A percentile compares a stretch with the other conserved stretches of the same genome.
Evolutionary conservation across 2,329 filamentous ascomycete genomes (phyloP).

Genomic region (Fusarium sp.): DNA sequence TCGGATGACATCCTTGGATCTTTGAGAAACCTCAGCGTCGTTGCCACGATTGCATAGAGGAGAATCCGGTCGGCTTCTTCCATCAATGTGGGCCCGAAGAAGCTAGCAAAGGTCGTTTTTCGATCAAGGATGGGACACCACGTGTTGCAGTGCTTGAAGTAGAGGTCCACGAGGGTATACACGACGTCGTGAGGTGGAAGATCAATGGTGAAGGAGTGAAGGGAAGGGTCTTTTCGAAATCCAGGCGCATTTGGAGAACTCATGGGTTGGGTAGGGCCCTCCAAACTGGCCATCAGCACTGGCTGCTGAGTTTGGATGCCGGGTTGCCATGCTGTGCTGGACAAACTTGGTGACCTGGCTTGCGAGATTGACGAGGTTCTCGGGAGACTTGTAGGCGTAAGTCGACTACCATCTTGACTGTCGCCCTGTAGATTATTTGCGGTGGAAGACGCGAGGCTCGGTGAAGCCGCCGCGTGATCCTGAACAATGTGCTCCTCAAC

Average conservation of each 20-base stretch:
- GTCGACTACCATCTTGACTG: slow-evolving; percentile 31
- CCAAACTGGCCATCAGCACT: background rate
- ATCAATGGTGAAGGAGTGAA: slow-evolving; percentile 56
- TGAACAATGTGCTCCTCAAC: slow-evolving; percentile 57
- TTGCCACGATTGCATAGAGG: slow-evolving; percentile 58
- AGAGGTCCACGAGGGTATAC: slow-evolving; percentile 70
- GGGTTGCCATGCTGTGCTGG: slow-evolving; percentile 48
- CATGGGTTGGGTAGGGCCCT: slow-evolving; percentile 5
- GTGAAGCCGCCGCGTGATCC: slow-evolving; percentile 42
- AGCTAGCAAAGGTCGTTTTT: slow-evolving; percentile 54
- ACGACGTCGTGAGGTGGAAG: slow-evolving; percentile 71
- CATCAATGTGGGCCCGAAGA: slow-evolving; percentile 56
- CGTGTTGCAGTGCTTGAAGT: slow-evolving; percentile 73
- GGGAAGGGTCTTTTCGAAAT: slow-evolving; percentile 41
- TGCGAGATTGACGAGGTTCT: slow-evolving; percentile 39
- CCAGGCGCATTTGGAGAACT: background rate
- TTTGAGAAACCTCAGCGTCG: slow-evolving; percentile 56
- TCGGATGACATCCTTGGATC: slow-evolving; percentile 53
- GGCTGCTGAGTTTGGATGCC: slow-evolving; percentile 21
- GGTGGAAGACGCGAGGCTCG: slow-evolving; percentile 48
- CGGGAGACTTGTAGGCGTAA: slow-evolving; percentile 36
- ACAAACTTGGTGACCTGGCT: slow-evolving; percentile 55
- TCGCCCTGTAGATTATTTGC: slow-evolving; percentile 50
- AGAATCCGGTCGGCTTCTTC: slow-evolving; percentile 55
- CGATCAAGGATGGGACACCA: slow-evolving; percentile 64